These are phyloP conservation scores for Chaetomium tenue DNA, from an alignment of 495 filamentous ascomycete species.

Conservation along the genomic window DNA sequence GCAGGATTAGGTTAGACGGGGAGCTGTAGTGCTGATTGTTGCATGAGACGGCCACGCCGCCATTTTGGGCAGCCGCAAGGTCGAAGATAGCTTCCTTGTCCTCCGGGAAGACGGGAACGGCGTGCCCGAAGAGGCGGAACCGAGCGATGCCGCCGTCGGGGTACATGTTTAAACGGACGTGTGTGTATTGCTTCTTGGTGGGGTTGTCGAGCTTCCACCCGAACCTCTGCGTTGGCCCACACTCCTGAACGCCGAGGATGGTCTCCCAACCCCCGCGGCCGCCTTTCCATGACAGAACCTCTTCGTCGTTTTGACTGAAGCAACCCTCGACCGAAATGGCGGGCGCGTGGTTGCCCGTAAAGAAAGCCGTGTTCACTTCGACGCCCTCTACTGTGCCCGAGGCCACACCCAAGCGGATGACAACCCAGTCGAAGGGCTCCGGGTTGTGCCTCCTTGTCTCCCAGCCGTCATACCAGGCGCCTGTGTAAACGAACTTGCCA, in stretches of 20 bases:
- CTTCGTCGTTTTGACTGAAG: slow-evolving; percentile 58
- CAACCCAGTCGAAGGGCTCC: slow-evolving; percentile 77
- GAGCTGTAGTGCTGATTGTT: slow-evolving; percentile 87
- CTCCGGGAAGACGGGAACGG: slow-evolving; percentile 67
- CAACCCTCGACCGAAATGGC: slow-evolving; percentile 78
- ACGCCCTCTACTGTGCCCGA: slow-evolving; percentile 73
- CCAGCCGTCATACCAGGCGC: slow-evolving; percentile 96
- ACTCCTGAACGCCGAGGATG: slow-evolving; percentile 66
- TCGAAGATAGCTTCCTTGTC: slow-evolving; percentile 67
- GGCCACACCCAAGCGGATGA: slow-evolving; percentile 75
- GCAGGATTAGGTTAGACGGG: slow-evolving; percentile 78
- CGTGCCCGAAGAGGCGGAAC: slow-evolving; percentile 77
- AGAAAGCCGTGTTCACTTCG: slow-evolving; percentile 84
- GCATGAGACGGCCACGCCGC: slow-evolving; percentile 70
- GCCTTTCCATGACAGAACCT: slow-evolving; percentile 59
- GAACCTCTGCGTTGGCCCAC: slow-evolving; percentile 73
- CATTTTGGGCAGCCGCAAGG: slow-evolving; percentile 77
- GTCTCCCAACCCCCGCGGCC: slow-evolving; percentile 64
- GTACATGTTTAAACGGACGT: slow-evolving; percentile 85
- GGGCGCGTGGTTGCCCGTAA: slow-evolving; percentile 84
- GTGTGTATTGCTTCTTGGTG: slow-evolving; percentile 69
- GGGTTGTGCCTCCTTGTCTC: slow-evolving; percentile 87
- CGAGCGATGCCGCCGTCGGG: slow-evolving; percentile 92
- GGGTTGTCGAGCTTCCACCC: slow-evolving; percentile 68
- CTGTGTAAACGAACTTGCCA: slow-evolving; percentile 79